Evolutionary conservation across 2,329 filamentous ascomycete species (phyloP), one percentile per base, ranked within the genome.

Genomic region (Penicillium nordicum): DNA sequence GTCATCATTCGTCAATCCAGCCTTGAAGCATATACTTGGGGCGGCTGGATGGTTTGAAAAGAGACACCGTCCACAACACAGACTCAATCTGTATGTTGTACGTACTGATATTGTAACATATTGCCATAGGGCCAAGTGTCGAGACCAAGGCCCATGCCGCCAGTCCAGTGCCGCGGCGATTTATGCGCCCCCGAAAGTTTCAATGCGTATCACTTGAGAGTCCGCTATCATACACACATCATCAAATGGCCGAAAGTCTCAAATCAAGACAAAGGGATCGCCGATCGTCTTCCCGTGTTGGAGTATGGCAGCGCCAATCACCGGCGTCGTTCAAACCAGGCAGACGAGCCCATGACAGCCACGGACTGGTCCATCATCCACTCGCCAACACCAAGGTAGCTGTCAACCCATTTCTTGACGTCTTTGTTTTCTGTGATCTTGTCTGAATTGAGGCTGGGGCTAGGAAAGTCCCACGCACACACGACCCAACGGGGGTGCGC

Each of bases 311-410:
- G 9, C 30, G 23, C 23, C 5, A 40, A 62, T 80, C 80, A 95
- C 79, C 92, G 85, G 75, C 85, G 92, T 70, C 94, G 85, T 79
- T 97, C 92, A 74, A 99, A 99, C 78, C 87, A 99, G 58, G 88
- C 84, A 72, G 90, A 95, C 47, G 89, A 88, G 41, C 91, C 89
- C 72, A 96, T 90, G 55, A 97, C 84, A 40, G 92, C 92, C 32
- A 97, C 91, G 30, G 92, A 95, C 79, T 95, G 89, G 76, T 99
- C 94, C 92, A 99, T 96, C 63, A 97, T 89, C 85, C 92, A 96
- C 80, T 99, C 94, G 67, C 94, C 94, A 18, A 97, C 88, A 61
- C 91, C 91, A 42, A 97, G 86, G 75, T 97, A 97, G 73, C 88
- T 93, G 70, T 93, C 88, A 64, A 97, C 85, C 92, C 92, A 97